Base-by-base conservation (phyloP, 805 yeast species). In the Metschnikowia kunwiensis region DNA sequence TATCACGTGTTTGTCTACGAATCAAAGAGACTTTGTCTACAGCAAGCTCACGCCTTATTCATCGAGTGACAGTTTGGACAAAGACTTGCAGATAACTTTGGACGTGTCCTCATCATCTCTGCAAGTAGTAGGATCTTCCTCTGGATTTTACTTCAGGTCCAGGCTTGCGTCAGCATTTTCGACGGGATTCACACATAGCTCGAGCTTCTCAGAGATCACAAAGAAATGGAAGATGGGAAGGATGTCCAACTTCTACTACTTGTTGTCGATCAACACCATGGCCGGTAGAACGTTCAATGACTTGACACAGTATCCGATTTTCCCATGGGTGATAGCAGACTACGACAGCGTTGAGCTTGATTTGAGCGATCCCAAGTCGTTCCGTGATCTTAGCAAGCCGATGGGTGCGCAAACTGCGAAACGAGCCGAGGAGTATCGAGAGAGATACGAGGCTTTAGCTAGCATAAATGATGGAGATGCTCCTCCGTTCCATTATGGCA, bases 261-360 rank as follows among this genome's bases (percentile, higher is more conserved):
- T 87, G 49, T 82, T 86, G 77, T 71, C 84, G 12, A 63, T 87
- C 17, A 87, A 87, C 51, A 86, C 93, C 0, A 57, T 87, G 38
- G 94, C 96, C 0, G 96, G 96, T 0, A 63, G 96, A 45, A 86
- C 96, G 0, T 86, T 82, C 59, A 88, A 87, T 57, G 96, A 87
- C 54, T 58, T 87, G 35, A 87, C 96, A 0, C 96, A 87, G 45
- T 87, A 87, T 52, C 96, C 96, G 0, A 82, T 88, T 1, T 88
- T 87, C 49, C 96, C 96, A 0, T 87, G 95, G 94, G 86, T 87
- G 0, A 73, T 87, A 42, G 80, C 93, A 0, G 95, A 87, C 54
- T 86, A 87, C 53, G 70, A 75, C 1, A 83, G 93, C 49, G 78
- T 77, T 2, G 73, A 62, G 9, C 61, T 87, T n/a, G 88, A 87